These are phyloP conservation scores for Angomonas ambiguus DNA, from an alignment of 208 protist species.

Conservation along the genomic window DNA sequence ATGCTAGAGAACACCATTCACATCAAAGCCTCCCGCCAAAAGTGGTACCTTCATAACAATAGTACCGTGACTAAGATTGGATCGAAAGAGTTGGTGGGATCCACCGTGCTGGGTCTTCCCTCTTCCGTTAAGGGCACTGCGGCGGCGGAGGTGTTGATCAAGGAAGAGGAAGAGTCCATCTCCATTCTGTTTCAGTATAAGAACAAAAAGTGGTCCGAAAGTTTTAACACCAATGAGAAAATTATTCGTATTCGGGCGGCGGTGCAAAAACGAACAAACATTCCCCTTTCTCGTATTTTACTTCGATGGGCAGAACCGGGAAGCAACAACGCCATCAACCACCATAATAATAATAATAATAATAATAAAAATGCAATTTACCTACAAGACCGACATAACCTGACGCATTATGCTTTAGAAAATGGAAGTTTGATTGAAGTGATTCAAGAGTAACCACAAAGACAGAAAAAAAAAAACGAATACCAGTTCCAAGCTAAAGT, in stretches of 20 bases:
- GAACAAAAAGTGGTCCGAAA: slow-evolving; percentile 16
- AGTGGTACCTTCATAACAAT: slow-evolving; percentile 38
- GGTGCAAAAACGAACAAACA: slow-evolving; percentile 76
- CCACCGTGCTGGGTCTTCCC: slow-evolving; percentile 55
- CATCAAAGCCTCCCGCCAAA: slow-evolving; percentile 65
- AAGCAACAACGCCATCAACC: too few species aligned
- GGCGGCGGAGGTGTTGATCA: slow-evolving; percentile 53
- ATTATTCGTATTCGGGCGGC: slow-evolving; percentile 67
- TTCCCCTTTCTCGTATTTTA: slow-evolving; percentile 76
- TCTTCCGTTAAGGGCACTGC: slow-evolving; percentile 9
- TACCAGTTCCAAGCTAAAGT: too few species aligned
- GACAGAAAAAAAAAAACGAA: too few species aligned
- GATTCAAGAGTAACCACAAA: slow-evolving; percentile 41
- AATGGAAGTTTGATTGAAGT: slow-evolving; percentile 68
- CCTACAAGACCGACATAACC: slow-evolving; percentile 68
- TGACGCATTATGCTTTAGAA: slow-evolving; percentile 70
- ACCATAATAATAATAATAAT: too few species aligned
- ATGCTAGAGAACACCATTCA: slow-evolving; percentile 77
- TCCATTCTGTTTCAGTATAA: slow-evolving; percentile 37
- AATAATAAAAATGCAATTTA: slow-evolving; percentile 8
- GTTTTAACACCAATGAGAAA: slow-evolving; percentile 76
- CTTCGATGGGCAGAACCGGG: slow-evolving; percentile 19
- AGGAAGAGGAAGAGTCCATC: slow-evolving; percentile 56
- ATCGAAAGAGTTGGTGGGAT: neutral
- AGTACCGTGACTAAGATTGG: slow-evolving; percentile 28